Conservation (phyloP, 2,329 filamentous ascomycete genomes). For the Paraconiothyrium sp. region DNA sequence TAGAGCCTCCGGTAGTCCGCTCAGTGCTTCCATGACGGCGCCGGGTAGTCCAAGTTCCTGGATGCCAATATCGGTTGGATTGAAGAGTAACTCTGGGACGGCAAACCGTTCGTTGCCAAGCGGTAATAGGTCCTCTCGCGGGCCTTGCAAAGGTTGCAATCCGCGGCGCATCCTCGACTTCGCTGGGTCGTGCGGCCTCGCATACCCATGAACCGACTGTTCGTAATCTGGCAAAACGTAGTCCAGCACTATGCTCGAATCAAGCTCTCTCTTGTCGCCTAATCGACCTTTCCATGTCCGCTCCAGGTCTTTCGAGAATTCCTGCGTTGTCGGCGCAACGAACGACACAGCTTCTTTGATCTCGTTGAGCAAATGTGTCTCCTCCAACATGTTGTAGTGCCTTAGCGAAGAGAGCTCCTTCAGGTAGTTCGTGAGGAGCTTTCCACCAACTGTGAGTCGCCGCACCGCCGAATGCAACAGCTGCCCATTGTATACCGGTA, state of each 20-base stretch:
- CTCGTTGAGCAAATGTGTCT: constrained; percentile 91
- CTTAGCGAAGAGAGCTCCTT: constrained; percentile 88
- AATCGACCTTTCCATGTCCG: constrained; percentile 74
- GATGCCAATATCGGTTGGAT: constrained; percentile 84
- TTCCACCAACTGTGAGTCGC: constrained; percentile 89
- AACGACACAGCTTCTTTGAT: constrained; percentile 93
- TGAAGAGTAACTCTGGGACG: constrained; percentile 90
- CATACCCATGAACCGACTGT: constrained; percentile 69
- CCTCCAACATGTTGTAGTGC: constrained; percentile 95
- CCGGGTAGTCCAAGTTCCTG: constrained; percentile 83
- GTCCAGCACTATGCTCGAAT: constrained; percentile 75
- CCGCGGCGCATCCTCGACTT: constrained; percentile 63
- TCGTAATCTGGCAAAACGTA: constrained; percentile 90
- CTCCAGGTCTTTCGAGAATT: constrained; percentile 80
- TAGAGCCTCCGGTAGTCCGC: constrained; percentile 78
- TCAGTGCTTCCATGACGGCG: constrained; percentile 81
- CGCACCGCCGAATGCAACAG: constrained; percentile 84
- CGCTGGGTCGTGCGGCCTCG: constrained; percentile 79
- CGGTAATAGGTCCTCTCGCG: constrained; percentile 80
- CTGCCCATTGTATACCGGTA: constrained; percentile 82
- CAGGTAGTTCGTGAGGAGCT: constrained; percentile 90
- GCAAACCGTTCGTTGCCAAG: constrained; percentile 91
- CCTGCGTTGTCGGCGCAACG: constrained; percentile 69
- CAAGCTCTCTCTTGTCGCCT: constrained; percentile 67
- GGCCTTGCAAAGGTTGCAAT: constrained; percentile 58